Percentiles rank a stretch among this genome's conserved stretches.
Evolutionary conservation across 2,329 filamentous ascomycete genomes (phyloP).

Genomic region (Sporothrix phasma): DNA sequence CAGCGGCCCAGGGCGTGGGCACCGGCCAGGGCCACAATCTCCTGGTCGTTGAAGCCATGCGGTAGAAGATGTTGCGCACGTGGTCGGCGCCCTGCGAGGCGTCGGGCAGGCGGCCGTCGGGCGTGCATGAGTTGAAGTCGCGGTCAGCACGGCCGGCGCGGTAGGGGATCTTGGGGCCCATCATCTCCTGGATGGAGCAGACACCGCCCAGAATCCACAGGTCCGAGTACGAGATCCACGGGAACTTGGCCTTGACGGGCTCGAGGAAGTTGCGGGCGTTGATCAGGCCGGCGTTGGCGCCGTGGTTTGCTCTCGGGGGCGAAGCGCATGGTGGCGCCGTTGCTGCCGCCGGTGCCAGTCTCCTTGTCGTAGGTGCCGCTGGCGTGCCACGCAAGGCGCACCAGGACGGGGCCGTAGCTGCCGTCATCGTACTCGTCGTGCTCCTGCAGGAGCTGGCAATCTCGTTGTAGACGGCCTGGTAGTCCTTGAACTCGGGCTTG

Average conservation of each 20-base stretch:
- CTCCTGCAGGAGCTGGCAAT: conserved; percentile 73
- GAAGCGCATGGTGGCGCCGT: conserved; percentile 96
- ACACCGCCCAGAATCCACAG: conserved; percentile 90
- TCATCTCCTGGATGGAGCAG: conserved; percentile 86
- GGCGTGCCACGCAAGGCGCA: conserved; percentile 89
- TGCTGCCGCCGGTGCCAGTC: conserved; percentile 84
- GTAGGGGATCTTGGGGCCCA: conserved; percentile 79
- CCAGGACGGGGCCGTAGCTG: conserved; percentile 83
- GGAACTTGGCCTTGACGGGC: conserved; percentile 80
- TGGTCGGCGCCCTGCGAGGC: conserved; percentile 68
- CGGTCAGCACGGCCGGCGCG: conserved; percentile 74
- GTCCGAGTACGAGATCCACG: conserved; percentile 94
- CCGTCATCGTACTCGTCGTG: conserved; percentile 95
- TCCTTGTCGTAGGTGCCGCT: conserved; percentile 85
- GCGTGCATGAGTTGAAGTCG: conserved; percentile 77
- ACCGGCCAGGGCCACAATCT: conserved; percentile 83
- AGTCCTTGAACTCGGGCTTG: conserved; percentile 72
- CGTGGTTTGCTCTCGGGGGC: conserved; percentile 78
- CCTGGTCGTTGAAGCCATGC: conserved; percentile 96
- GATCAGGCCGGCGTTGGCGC: conserved; percentile 85
- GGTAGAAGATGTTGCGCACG: conserved; percentile 83
- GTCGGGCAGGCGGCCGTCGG: conserved; percentile 72
- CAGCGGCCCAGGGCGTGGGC: conserved; percentile 80
- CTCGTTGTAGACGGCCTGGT: conserved; percentile 89
- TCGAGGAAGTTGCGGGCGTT: conserved; percentile 85